phyloP scores from a whole-genome alignment of 768 basidiomycete species.

The Suillus cothurnatus region DNA sequence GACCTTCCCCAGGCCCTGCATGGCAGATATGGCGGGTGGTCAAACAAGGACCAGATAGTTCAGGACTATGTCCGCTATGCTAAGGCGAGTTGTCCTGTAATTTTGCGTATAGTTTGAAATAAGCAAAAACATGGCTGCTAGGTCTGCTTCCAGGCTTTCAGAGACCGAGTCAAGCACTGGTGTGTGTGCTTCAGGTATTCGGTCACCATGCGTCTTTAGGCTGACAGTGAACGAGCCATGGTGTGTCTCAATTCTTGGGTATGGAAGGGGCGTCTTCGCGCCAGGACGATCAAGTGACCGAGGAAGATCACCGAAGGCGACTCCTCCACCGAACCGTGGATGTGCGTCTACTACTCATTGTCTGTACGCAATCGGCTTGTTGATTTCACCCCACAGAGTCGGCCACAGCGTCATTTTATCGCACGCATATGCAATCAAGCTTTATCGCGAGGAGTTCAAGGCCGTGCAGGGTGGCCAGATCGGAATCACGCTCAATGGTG shows the following conservation, averaged over 20 bases:
- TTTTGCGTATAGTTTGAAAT: constrained; percentile 8
- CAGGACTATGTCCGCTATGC: constrained; percentile 66
- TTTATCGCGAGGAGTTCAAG: constrained; percentile 71
- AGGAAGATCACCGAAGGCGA: constrained; percentile 57
- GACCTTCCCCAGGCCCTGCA: constrained; percentile 76
- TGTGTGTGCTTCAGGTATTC: constrained; percentile 28
- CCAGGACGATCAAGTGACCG: constrained; percentile 72
- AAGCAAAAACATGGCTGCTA: constrained; percentile 20
- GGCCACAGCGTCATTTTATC: constrained; percentile 69
- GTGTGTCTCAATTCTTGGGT: constrained; percentile 71
- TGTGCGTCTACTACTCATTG: constrained; percentile 43
- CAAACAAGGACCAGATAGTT: constrained; percentile 71
- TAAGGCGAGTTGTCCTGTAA: constrained; percentile 35
- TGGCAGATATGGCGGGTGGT: constrained; percentile 75
- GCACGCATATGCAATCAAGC: constrained; percentile 66
- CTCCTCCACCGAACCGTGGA: constrained; percentile 69
- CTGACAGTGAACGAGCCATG: constrained; percentile 79
- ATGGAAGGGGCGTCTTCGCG: constrained; percentile 70
- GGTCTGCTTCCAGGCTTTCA: constrained; percentile 76
- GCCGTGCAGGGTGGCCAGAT: constrained; percentile 62
- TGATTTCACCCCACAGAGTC: constrained; percentile 45
- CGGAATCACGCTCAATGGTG: constrained; percentile 80
- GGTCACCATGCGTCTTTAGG: constrained; percentile 40
- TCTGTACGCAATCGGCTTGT: not conserved
- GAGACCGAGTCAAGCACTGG: constrained; percentile 79